A percentile compares a stretch with the other conserved stretches of the same genome.
These are phyloP conservation scores for Trebouxia sp. DNA, from an alignment of 139 green algal genomes.

Conservation along the genomic window DNA sequence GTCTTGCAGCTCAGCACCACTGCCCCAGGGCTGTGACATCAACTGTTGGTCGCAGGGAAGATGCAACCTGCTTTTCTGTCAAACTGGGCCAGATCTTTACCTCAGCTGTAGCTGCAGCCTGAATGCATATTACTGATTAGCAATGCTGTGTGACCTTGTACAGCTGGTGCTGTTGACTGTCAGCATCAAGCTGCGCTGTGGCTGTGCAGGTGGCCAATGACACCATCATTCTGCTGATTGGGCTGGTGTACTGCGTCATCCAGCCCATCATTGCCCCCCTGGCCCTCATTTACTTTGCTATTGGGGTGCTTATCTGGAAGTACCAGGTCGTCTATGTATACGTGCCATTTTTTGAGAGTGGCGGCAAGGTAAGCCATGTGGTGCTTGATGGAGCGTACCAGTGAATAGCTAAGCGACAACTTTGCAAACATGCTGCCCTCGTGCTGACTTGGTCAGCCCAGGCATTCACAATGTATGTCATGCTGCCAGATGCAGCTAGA, in stretches of 20 bases:
- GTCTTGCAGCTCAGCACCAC: too few relatives aligned
- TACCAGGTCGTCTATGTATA: conserved; percentile 38
- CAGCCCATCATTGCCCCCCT: conserved; percentile 75
- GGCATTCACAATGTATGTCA: neutral
- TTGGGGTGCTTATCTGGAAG: conserved; percentile 39
- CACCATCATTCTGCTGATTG: conserved; percentile 69
- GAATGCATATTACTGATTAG: neutral
- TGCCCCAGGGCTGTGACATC: too few relatives aligned
- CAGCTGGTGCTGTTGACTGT: neutral
- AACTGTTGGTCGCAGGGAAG: too few relatives aligned
- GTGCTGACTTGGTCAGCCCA: neutral
- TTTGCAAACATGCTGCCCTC: neutral
- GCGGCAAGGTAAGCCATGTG: conserved; percentile 20
- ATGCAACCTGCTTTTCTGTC: too few relatives aligned
- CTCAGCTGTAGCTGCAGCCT: neutral
- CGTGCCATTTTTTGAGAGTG: conserved; percentile 4
- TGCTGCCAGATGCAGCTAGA: too few relatives aligned
- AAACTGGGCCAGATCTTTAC: neutral
- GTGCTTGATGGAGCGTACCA: neutral
- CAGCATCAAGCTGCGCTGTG: neutral
- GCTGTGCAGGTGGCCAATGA: conserved; percentile 50
- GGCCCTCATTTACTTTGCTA: conserved; percentile 69
- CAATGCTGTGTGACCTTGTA: neutral
- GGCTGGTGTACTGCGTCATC: conserved; percentile 67
- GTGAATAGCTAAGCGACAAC: too few relatives aligned